These are phyloP conservation scores for Olyra latifolia DNA, from an alignment of 176 grass and related monocot species.

Conservation along the genomic window DNA sequence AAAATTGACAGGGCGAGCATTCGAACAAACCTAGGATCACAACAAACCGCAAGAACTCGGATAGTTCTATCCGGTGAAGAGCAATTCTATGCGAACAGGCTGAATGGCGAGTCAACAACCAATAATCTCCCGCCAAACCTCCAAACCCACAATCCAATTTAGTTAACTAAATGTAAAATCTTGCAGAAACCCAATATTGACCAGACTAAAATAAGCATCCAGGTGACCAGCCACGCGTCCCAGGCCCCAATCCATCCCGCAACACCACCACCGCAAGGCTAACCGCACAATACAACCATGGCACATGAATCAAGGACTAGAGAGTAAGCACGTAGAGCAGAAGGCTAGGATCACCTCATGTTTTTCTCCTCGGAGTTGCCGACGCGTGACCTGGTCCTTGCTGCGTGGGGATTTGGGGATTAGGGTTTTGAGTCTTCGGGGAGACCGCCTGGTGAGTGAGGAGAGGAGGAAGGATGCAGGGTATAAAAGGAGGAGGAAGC, in stretches of 20 bases:
- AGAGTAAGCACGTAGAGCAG: background rate
- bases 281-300: background rate
- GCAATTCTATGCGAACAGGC: background rate
- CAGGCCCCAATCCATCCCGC: background rate
- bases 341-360: constrained; percentile 34
- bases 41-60: background rate
- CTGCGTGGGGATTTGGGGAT: constrained; percentile 14
- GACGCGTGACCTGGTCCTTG: background rate
- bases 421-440: constrained; percentile 25
- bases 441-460: background rate
- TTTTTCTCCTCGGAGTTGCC: background rate
- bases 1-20: background rate
- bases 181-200: background rate
- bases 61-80: background rate
- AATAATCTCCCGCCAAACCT: background rate
- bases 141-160: background rate
- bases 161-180: background rate
- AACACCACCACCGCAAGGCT: background rate
- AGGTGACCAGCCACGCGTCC: background rate
- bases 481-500: constrained; percentile 17
- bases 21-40: background rate
- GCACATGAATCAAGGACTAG: constrained; percentile 12
- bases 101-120: background rate
- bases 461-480: background rate
- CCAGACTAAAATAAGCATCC: background rate